A percentile compares a stretch with the other conserved stretches of the same genome.
phyloP scores from a whole-genome alignment of 169 alveolate species.

The Plasmodium coatneyi region DNA sequence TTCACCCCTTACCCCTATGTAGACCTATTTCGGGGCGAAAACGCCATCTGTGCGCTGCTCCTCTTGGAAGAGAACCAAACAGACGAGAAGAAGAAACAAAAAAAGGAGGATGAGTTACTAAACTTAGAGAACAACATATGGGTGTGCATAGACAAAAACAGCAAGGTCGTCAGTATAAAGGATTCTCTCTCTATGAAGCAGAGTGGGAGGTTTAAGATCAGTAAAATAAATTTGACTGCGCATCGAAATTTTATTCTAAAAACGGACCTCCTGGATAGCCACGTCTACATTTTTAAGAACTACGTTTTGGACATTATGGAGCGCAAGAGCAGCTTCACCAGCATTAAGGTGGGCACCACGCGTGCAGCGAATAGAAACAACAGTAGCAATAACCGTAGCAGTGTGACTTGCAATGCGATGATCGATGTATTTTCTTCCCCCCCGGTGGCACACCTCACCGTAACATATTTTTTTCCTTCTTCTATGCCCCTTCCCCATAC shows the following conservation, averaged over 20 bases:
- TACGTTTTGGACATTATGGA: constrained; percentile 54
- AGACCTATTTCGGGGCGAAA: constrained; percentile 67
- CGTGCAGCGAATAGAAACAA: too few species aligned
- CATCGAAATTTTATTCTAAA: constrained; percentile 49
- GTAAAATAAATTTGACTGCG: constrained; percentile 27
- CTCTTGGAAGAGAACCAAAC: constrained; percentile 23
- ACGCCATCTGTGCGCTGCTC: constrained; percentile 50
- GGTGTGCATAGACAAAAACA: constrained; percentile 68
- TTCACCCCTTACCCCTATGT: background rate
- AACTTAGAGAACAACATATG: constrained; percentile 61
- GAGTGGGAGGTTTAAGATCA: constrained; percentile 51
- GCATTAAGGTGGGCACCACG: constrained; percentile 22
- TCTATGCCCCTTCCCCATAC: background rate
- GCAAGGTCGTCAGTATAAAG: constrained; percentile 60
- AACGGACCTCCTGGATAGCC: constrained; percentile 59
- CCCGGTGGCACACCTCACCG: background rate
- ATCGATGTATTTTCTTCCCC: background rate
- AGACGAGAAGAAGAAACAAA: constrained; percentile 27
- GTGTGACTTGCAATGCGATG: background rate
- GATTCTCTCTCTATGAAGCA: constrained; percentile 61
- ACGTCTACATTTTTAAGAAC: constrained; percentile 62
- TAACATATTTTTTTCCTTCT: background rate
- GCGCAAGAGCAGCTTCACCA: constrained; percentile 13
- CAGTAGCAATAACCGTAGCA: too few species aligned
- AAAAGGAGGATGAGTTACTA: constrained; percentile 28